Evolutionary conservation across 2,329 filamentous ascomycete genomes (phyloP).

Genomic region (Plectosphaerella sp.): DNA sequence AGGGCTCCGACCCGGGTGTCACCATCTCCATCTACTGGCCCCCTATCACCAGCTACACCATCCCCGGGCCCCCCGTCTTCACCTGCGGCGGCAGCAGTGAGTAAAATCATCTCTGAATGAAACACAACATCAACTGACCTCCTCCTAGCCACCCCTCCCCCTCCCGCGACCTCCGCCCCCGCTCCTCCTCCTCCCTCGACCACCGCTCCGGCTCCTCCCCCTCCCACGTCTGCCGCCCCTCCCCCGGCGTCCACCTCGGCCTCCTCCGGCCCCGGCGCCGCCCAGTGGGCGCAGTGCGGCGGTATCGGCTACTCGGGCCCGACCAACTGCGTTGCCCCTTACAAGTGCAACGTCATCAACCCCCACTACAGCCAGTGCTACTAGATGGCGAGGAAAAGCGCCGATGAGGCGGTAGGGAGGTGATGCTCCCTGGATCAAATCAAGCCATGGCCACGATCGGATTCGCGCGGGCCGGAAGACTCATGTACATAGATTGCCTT

Average conservation of each 20-base stretch:
- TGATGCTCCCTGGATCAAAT: neutral
- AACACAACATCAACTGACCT: neutral
- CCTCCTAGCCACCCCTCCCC: neutral
- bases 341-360: slow-evolving; percentile 31
- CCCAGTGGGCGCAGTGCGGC: slow-evolving; percentile 31
- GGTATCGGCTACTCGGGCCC: slow-evolving; percentile 29
- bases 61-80: slow-evolving; percentile 19
- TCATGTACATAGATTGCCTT: neutral
- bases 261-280: slow-evolving; percentile 13
- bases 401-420: neutral
- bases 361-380: slow-evolving; percentile 37
- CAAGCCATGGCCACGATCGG: neutral
- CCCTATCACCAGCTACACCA: slow-evolving; percentile 17
- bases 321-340: slow-evolving; percentile 26
- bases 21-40: slow-evolving; percentile 30
- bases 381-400: slow-evolving; percentile 15
- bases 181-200: neutral
- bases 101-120: neutral
- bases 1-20: slow-evolving; percentile 27
- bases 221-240: slow-evolving; percentile 3
- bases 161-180: neutral
- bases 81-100: slow-evolving; percentile 8
- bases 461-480: neutral
- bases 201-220: slow-evolving; percentile 2
- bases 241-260: neutral